Conservation (phyloP, 1,284 basidiomycete genomes). For the Salmacisia buchloeana region DNA sequence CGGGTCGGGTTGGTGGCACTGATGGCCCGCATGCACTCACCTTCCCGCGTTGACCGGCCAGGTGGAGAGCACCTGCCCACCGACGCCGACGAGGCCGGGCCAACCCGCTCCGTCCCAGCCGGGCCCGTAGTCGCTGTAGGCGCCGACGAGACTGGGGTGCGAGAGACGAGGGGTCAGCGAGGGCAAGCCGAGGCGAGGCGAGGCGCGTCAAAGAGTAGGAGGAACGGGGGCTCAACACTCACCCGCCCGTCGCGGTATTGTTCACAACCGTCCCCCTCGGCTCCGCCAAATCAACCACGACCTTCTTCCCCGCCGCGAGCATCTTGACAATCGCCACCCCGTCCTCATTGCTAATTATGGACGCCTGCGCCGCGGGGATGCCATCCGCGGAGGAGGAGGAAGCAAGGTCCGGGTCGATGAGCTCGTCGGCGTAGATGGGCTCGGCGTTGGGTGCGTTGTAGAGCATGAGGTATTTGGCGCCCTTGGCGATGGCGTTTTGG, state of each 20-base stretch:
- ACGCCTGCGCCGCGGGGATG: conserved; percentile 24
- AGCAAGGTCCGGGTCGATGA: neutral
- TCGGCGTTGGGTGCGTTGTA: conserved; percentile 20
- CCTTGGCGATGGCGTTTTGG: conserved; percentile 41
- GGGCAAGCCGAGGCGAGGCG: too few species aligned
- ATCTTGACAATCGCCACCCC: conserved; percentile 50
- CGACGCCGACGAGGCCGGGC: conserved; percentile 61
- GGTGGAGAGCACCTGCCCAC: conserved; percentile 53
- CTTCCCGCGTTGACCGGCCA: conserved; percentile 20
- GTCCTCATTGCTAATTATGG: conserved; percentile 25
- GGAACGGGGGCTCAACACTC: neutral
- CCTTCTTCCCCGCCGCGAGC: conserved; percentile 52
- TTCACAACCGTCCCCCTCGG: conserved; percentile 50
- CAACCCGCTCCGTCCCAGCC: conserved; percentile 61
- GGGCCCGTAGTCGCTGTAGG: conserved; percentile 60
- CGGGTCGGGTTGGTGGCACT: neutral
- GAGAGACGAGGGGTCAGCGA: neutral
- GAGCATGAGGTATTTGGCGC: conserved; percentile 44
- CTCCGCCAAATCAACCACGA: conserved; percentile 59
- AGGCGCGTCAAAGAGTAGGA: neutral
- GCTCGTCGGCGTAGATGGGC: conserved; percentile 10
- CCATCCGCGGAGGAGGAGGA: too few species aligned
- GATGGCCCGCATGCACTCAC: neutral
- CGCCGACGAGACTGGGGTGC: conserved; percentile 53
- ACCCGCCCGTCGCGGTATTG: conserved; percentile 57